A percentile compares a stretch with the other conserved stretches of the same genome.
Evolutionary conservation across 768 basidiomycete genomes (phyloP).

Genomic region (Naganishia antarctica): DNA sequence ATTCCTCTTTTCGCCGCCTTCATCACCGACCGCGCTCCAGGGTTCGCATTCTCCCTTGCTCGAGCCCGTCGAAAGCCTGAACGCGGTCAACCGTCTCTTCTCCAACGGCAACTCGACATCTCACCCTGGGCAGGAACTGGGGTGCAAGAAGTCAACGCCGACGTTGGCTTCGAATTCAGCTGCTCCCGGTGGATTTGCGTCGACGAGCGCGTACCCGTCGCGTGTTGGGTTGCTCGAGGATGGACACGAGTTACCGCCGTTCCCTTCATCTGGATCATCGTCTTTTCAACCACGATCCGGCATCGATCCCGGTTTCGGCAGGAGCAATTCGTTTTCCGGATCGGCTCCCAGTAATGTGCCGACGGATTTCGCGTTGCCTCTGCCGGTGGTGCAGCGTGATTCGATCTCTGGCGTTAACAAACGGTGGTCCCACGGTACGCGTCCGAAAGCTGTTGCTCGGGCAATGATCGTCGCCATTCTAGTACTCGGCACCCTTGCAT

Average conservation of each 20-base stretch:
- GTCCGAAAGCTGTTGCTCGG: background rate
- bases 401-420: background rate
- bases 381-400: background rate
- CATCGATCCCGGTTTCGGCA: background rate
- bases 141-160: background rate
- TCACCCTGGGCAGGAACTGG: background rate
- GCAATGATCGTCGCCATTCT: background rate
- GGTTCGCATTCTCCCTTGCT: background rate
- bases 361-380: background rate
- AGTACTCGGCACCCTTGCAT: background rate
- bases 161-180: background rate
- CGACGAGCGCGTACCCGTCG: conserved; percentile 19
- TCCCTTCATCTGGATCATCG: background rate
- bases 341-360: background rate
- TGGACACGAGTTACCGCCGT: conserved; percentile 5
- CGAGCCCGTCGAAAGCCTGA: background rate
- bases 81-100: background rate
- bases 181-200: conserved; percentile 21
- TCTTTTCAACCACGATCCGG: background rate
- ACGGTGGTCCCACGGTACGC: background rate
- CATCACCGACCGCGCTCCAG: conserved; percentile 25
- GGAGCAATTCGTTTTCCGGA: background rate
- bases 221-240: background rate
- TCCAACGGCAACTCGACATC: background rate
- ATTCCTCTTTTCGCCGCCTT: conserved; percentile 42